Evolutionary conservation across 371 early-diverging fungal genomes (phyloP).

Genomic region (Haplosporangium sp.): DNA sequence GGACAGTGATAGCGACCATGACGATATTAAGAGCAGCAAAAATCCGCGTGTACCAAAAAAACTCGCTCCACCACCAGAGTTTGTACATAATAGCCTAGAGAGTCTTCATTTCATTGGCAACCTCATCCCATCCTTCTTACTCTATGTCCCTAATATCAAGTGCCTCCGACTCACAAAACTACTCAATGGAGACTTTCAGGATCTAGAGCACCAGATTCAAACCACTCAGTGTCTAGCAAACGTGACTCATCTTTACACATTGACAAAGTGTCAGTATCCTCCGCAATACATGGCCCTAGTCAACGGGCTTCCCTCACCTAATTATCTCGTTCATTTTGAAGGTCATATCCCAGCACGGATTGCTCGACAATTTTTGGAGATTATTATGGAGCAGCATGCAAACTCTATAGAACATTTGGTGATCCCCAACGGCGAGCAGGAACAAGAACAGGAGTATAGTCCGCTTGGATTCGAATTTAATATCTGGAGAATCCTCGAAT

Average conservation of each 20-base stretch:
- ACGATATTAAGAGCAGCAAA: too few relatives aligned
- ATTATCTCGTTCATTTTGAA: slow-evolving; percentile 12
- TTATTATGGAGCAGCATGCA: slow-evolving; percentile 15
- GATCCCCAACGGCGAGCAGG: background rate
- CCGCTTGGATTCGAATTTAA: slow-evolving; percentile 14
- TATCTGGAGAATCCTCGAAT: slow-evolving; percentile 35
- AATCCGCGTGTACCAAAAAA: too few relatives aligned
- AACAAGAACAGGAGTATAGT: background rate
- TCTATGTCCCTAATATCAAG: slow-evolving; percentile 17
- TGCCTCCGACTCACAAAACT: slow-evolving; percentile 2
- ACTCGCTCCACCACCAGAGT: background rate
- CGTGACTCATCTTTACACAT: slow-evolving; percentile 6
- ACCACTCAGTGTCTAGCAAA: background rate
- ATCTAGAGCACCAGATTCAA: slow-evolving; percentile 4
- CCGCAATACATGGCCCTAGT: slow-evolving; percentile 16
- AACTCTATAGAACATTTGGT: slow-evolving; percentile 18
- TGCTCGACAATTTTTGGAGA: slow-evolving; percentile 26
- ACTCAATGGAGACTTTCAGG: slow-evolving; percentile 16
- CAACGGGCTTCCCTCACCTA: background rate
- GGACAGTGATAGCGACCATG: too few relatives aligned
- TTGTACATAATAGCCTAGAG: slow-evolving; percentile 17
- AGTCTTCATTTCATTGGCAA: slow-evolving; percentile 21
- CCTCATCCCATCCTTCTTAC: slow-evolving; percentile 22
- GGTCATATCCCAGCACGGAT: slow-evolving; percentile 23
- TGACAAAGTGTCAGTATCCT: slow-evolving; percentile 4